Evolutionary conservation across 2,329 filamentous ascomycete genomes (phyloP).

Genomic region (Colletotrichum sidae): DNA sequence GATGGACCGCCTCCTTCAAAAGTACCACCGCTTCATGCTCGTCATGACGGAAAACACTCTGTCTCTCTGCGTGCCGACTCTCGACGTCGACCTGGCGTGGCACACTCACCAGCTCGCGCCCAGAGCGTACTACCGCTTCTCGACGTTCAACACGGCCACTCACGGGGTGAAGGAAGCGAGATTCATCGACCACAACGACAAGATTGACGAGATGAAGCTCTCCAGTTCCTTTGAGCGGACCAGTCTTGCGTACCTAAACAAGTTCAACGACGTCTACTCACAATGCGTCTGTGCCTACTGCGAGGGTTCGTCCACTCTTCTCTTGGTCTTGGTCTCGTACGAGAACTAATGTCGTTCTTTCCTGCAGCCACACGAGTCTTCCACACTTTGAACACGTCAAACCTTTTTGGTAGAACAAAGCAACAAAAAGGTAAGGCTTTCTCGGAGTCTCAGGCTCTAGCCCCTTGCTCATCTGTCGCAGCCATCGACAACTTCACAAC

Average conservation of each 20-base stretch:
- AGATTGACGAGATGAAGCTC: constrained; percentile 76
- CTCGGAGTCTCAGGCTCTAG: neutral
- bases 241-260: constrained; percentile 73
- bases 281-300: constrained; percentile 90
- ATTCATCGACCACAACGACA: constrained; percentile 87
- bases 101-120: constrained; percentile 84
- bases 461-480: neutral
- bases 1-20: constrained; percentile 72
- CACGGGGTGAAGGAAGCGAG: constrained; percentile 51
- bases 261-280: constrained; percentile 75
- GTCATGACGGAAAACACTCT: constrained; percentile 64
- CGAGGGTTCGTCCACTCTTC: constrained; percentile 59
- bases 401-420: constrained; percentile 57
- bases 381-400: constrained; percentile 60
- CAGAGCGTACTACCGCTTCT: constrained; percentile 70
- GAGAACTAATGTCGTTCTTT: neutral
- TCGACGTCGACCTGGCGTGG: constrained; percentile 82
- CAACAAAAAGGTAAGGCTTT: constrained; percentile 50
- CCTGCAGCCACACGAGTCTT: constrained; percentile 64
- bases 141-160: constrained; percentile 44
- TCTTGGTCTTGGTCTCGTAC: too few species aligned
- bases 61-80: constrained; percentile 72
- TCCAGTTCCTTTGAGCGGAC: constrained; percentile 79
- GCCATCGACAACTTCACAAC: constrained; percentile 55
- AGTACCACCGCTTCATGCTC: constrained; percentile 72